These are phyloP conservation scores for Citrullus amarus DNA, from an alignment of 306 rosid genomes.

Conservation along the genomic window DNA sequence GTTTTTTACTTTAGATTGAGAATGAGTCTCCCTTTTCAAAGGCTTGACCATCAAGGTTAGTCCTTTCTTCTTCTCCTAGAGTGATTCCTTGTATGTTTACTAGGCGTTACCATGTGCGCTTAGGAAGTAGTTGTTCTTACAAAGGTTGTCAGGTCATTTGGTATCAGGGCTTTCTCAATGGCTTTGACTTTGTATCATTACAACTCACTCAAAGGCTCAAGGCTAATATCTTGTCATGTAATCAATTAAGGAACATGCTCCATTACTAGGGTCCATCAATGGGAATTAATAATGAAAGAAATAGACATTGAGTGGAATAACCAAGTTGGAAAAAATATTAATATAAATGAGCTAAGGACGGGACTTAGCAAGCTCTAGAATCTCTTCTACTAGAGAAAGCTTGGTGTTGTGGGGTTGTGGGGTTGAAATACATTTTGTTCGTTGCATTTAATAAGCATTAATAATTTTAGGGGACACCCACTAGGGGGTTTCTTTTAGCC, in stretches of 20 bases:
- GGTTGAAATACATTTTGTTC: background rate
- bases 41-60: too few species aligned
- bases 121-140: too few species aligned
- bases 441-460: background rate
- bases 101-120: too few species aligned
- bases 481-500: background rate
- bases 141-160: too few species aligned
- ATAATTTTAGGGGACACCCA: background rate
- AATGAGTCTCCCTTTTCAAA: too few species aligned
- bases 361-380: too few species aligned
- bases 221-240: conserved; percentile 1
- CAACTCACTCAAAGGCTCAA: background rate
- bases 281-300: background rate
- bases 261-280: conserved; percentile 12
- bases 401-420: background rate
- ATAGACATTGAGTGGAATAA: background rate
- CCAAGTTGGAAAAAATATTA: background rate
- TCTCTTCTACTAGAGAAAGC: too few species aligned
- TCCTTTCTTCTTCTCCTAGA: too few species aligned
- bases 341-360: background rate
- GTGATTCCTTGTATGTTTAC: too few species aligned
- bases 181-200: background rate
- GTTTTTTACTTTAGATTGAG: too few species aligned
- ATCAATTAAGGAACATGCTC: conserved; percentile 21
- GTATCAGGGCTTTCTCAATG: too few species aligned